A percentile compares a stretch with the other conserved stretches of the same genome.
Conservation (phyloP, 495 filamentous ascomycete genomes). For the Friedmanniomyces simplex region DNA sequence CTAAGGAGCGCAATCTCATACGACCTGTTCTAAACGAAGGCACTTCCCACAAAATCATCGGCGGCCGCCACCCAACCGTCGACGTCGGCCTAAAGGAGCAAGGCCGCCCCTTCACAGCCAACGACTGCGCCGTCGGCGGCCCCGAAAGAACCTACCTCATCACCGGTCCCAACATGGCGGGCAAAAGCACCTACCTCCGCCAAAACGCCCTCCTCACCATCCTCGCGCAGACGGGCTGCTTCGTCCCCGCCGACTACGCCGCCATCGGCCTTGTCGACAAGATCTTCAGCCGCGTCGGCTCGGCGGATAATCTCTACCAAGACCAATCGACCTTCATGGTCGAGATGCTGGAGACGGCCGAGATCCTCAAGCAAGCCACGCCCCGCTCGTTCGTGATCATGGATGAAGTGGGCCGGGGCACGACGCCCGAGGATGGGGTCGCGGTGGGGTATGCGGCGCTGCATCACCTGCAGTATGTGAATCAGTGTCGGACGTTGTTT, state of each 20-base stretch:
- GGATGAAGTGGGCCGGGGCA: constrained; percentile 94
- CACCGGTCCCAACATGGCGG: constrained; percentile 98
- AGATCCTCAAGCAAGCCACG: constrained; percentile 57
- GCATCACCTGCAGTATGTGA: constrained; percentile 65
- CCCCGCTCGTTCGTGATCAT: constrained; percentile 84
- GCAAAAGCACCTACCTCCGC: constrained; percentile 88
- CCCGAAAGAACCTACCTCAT: constrained; percentile 72
- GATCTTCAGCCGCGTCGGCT: constrained; percentile 76
- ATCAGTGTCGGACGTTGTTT: constrained; percentile 72
- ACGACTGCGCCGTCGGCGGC: constrained; percentile 71
- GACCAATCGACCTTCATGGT: constrained; percentile 96
- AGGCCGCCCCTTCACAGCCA: constrained; percentile 72
- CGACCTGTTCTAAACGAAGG: constrained; percentile 57
- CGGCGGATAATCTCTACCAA: constrained; percentile 81
- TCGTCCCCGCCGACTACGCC: constrained; percentile 78
- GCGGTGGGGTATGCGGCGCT: constrained; percentile 85
- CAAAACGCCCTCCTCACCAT: constrained; percentile 92
- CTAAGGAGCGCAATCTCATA: constrained; percentile 57
- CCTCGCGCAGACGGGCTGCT: constrained; percentile 82
- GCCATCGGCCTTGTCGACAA: constrained; percentile 81
- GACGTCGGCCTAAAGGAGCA: constrained; percentile 68
- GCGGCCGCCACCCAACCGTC: constrained; percentile 82
- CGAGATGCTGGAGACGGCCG: constrained; percentile 69
- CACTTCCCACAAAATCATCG: constrained; percentile 54
- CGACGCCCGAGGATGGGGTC: constrained; percentile 79